phyloP scores from a whole-genome alignment of 495 filamentous ascomycete species.

The Pyrenula aspistea region DNA sequence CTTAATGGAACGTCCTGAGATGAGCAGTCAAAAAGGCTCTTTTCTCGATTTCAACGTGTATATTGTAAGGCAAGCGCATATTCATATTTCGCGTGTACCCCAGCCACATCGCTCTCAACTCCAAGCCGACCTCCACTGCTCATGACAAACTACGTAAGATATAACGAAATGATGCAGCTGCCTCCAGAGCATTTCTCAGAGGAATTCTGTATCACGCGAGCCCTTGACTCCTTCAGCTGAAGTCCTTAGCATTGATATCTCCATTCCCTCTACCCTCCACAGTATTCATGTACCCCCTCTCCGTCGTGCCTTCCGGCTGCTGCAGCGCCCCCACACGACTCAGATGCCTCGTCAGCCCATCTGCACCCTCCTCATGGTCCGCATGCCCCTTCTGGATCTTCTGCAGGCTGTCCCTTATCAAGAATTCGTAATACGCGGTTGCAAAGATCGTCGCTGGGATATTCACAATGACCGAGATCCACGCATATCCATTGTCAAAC shows the following conservation, averaged over 20 bases:
- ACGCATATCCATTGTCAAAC: constrained; percentile 25
- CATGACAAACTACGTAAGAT: no score
- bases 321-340: constrained; percentile 20
- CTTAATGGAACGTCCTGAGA: no score
- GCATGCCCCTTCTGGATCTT: constrained; percentile 33
- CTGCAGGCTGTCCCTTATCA: constrained; percentile 36
- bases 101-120: no score
- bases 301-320: background rate
- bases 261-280: background rate
- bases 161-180: no score
- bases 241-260: background rate
- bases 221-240: no score
- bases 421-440: constrained; percentile 35
- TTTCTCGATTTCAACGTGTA: no score
- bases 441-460: constrained; percentile 40
- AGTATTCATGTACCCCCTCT: background rate
- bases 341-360: constrained; percentile 34
- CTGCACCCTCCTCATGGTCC: constrained; percentile 35
- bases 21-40: no score
- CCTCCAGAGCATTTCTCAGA: no score
- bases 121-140: no score
- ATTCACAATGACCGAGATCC: constrained; percentile 39
- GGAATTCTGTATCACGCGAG: no score
- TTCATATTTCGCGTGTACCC: no score
- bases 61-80: no score